A percentile compares a stretch with the other conserved stretches of the same genome.
These are phyloP conservation scores for Yarrowia sp. DNA, from an alignment of 805 yeast genomes.

Conservation along the genomic window DNA sequence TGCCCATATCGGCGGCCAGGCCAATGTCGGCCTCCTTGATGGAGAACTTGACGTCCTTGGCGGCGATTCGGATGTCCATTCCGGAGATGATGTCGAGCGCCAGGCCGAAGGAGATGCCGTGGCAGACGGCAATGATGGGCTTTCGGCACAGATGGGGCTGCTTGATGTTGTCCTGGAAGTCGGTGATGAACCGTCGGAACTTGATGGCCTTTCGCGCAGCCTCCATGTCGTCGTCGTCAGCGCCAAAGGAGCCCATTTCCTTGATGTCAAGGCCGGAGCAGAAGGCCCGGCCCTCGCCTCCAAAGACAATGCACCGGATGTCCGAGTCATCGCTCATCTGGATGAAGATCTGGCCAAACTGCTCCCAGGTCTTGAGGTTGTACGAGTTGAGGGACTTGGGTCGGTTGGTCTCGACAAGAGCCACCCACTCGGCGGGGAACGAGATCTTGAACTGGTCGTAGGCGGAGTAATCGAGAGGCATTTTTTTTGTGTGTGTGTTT, in stretches of 20 bases:
- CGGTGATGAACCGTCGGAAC: constrained; percentile 45
- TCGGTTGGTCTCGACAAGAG: constrained; percentile 60
- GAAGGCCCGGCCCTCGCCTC: constrained; percentile 57
- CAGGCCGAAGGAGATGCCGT: constrained; percentile 64
- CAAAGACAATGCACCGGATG: constrained; percentile 55
- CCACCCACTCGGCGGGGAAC: constrained; percentile 48
- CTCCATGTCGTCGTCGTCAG: constrained; percentile 32
- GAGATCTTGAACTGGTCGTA: constrained; percentile 37
- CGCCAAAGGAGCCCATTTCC: constrained; percentile 31
- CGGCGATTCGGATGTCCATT: constrained; percentile 55
- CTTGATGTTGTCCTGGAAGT: constrained; percentile 58
- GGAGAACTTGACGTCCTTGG: constrained; percentile 52
- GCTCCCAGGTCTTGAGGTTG: constrained; percentile 54
- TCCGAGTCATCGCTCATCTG: constrained; percentile 46
- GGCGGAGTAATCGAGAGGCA: constrained; percentile 29
- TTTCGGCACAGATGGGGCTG: constrained; percentile 36
- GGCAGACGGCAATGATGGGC: constrained; percentile 64
- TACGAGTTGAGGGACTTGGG: constrained; percentile 61
- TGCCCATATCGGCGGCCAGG: constrained; percentile 75
- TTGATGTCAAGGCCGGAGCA: constrained; percentile 64
- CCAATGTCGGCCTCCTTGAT: constrained; percentile 73
- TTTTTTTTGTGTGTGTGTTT: background rate
- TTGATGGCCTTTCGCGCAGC: constrained; percentile 36
- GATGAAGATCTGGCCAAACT: constrained; percentile 51
- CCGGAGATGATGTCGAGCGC: constrained; percentile 66